phyloP scores from a whole-genome alignment of 1,284 basidiomycete species.

The Cutaneotrichosporon arboriforme region DNA sequence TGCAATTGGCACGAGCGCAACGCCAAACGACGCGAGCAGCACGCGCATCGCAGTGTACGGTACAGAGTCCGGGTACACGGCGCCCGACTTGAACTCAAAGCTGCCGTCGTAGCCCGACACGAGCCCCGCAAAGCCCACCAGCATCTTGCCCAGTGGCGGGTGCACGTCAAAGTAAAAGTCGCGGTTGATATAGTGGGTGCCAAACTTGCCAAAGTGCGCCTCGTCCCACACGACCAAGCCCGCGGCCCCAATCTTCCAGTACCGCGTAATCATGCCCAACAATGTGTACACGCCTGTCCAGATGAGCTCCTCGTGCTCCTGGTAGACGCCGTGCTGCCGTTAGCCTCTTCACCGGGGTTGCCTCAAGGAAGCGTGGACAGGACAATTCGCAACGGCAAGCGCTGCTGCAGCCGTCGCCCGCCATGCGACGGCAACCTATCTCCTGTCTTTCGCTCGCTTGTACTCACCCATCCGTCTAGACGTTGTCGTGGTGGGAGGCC shows the following conservation, averaged over 20 bases:
- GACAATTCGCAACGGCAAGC: too few species aligned
- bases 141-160: conserved; percentile 96
- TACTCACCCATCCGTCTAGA: conserved; percentile 39
- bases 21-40: conserved; percentile 88
- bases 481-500: conserved; percentile 40
- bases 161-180: conserved; percentile 64
- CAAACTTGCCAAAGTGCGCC: conserved; percentile 97
- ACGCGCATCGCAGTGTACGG: conserved; percentile 94
- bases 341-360: not conserved
- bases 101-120: conserved; percentile 84
- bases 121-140: conserved; percentile 87
- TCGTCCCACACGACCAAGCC: conserved; percentile 95
- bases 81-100: conserved; percentile 94
- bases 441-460: too few species aligned
- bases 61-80: conserved; percentile 72
- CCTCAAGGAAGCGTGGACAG: too few species aligned
- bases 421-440: too few species aligned
- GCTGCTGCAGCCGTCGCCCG: too few species aligned
- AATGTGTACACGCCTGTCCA: conserved; percentile 83
- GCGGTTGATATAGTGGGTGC: conserved; percentile 75
- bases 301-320: conserved; percentile 76
- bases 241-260: conserved; percentile 85
- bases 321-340: conserved; percentile 64
- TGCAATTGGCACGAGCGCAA: conserved; percentile 88
- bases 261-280: conserved; percentile 88